Base-by-base conservation (phyloP, 2,329 filamentous ascomycete species). In the Microsporum ferrugineum region DNA sequence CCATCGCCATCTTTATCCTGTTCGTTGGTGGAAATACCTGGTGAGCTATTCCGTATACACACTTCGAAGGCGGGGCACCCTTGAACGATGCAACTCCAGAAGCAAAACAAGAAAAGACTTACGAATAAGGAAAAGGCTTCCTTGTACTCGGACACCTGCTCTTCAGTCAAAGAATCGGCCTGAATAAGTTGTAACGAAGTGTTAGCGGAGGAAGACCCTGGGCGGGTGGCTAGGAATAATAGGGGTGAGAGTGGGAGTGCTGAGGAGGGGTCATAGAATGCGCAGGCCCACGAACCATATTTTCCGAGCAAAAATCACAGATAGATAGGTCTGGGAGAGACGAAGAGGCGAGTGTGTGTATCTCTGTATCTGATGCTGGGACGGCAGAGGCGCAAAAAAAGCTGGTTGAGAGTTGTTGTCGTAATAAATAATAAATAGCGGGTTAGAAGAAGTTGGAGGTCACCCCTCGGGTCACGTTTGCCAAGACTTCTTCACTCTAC, bases 111-210 rank as follows among this genome's bases (percentile, higher is more conserved):
- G 27, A 51, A 31, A 47, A 38, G 60, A 86, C 94, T 87, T 87
- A 99, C 94, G 79, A 99, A 99, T 68, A 99, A 89, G 77, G 94
- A 99, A 82, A 99, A 99, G 61, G 94, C 94, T 82, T 99, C 94
- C 88, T 97, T 99, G 84, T 97, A 99, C 82, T 99, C 94, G 76
- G 94, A 97, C 77, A 99, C 94, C 85, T 99, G 94, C 82, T 99
- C 94, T 84, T 99, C 94, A 71, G 94, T 97, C 74, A 99, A 88
- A 78, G 92, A 92, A 77, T 99, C 94, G 77, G 92, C 92, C 92
- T 97, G 76, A 62, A 67, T 23, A 14, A 12, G 34, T 57, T 17
- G 41, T 8, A 31, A 14, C 8, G 23, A 27, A 34, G 2, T 8
- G 17, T 56, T 36, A 36, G 31, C 31, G 17, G 33, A 56, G 12